Conservation (phyloP, 2,329 filamentous ascomycete genomes). For the Stagonosporopsis vannaccii region DNA sequence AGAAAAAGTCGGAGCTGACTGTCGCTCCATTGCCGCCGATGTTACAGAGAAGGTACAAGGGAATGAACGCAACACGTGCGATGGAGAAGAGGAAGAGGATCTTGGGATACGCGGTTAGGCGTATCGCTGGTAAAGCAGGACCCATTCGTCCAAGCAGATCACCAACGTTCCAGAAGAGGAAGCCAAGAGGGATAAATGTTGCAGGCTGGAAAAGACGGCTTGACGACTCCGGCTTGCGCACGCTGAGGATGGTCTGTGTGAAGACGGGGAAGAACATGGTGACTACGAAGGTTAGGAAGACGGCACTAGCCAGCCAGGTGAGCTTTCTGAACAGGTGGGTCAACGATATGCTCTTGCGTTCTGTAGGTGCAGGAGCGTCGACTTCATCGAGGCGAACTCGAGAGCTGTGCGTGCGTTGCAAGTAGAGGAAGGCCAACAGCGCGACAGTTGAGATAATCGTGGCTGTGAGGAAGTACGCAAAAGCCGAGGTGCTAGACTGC, state of each 20-base stretch:
- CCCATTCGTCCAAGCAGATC: constrained; percentile 80
- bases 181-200: constrained; percentile 87
- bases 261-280: constrained; percentile 98
- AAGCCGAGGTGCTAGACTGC: constrained; percentile 72
- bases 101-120: constrained; percentile 67
- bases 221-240: constrained; percentile 53
- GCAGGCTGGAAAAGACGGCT: constrained; percentile 71
- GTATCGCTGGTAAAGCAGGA: constrained; percentile 65
- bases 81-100: constrained; percentile 73
- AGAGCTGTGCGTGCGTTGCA: constrained; percentile 64
- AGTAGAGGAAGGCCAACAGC: constrained; percentile 75
- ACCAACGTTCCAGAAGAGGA: constrained; percentile 92
- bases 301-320: constrained; percentile 75
- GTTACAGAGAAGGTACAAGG: constrained; percentile 90
- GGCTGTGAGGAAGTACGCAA: constrained; percentile 90
- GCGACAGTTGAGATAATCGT: constrained; percentile 75
- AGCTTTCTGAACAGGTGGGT: constrained; percentile 76
- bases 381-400: constrained; percentile 35
- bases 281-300: constrained; percentile 80
- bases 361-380: constrained; percentile 19
- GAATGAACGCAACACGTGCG: constrained; percentile 74
- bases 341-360: constrained; percentile 64
- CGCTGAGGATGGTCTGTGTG: constrained; percentile 63
- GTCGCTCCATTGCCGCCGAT: constrained; percentile 72
- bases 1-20: constrained; percentile 84